These are phyloP conservation scores for Pichia thaimueangensis DNA, from an alignment of 805 yeast genomes.

Conservation along the genomic window DNA sequence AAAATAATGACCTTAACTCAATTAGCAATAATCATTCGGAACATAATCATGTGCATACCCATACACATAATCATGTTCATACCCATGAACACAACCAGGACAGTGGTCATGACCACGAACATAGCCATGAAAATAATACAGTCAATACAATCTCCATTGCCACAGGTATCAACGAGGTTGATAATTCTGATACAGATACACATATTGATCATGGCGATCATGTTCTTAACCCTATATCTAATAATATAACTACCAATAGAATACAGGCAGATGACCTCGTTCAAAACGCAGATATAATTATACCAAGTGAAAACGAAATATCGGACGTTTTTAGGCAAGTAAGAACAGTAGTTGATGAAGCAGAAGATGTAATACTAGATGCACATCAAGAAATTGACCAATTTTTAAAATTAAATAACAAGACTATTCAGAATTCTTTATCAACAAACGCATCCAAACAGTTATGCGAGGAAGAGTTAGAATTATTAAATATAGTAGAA, in stretches of 20 bases:
- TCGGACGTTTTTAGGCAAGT: slow-evolving; percentile 24
- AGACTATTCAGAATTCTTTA: too few species aligned
- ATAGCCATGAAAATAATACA: not conserved
- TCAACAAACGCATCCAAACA: not conserved
- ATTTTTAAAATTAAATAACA: slow-evolving; percentile 11
- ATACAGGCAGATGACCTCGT: not conserved
- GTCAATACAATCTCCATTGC: not conserved
- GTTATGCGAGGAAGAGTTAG: slow-evolving; percentile 23
- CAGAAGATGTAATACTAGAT: slow-evolving; percentile 24
- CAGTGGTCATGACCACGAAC: too few species aligned
- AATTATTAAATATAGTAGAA: slow-evolving; percentile 22
- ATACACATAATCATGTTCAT: too few species aligned
- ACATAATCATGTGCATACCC: too few species aligned
- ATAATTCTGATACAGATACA: not conserved
- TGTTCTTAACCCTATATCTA: not conserved
- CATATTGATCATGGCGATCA: not conserved
- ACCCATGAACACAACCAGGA: too few species aligned
- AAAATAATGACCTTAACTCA: not conserved
- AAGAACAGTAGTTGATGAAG: slow-evolving; percentile 22
- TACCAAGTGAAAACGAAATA: slow-evolving; percentile 20
- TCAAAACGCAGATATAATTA: slow-evolving; percentile 14
- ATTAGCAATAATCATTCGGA: not conserved
- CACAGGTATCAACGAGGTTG: too few species aligned
- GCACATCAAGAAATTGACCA: slow-evolving; percentile 24
- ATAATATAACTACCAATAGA: not conserved